A percentile compares a stretch with the other conserved stretches of the same genome.
phyloP scores from a whole-genome alignment of 2,329 filamentous ascomycete species.

The Cladosporium sp. region DNA sequence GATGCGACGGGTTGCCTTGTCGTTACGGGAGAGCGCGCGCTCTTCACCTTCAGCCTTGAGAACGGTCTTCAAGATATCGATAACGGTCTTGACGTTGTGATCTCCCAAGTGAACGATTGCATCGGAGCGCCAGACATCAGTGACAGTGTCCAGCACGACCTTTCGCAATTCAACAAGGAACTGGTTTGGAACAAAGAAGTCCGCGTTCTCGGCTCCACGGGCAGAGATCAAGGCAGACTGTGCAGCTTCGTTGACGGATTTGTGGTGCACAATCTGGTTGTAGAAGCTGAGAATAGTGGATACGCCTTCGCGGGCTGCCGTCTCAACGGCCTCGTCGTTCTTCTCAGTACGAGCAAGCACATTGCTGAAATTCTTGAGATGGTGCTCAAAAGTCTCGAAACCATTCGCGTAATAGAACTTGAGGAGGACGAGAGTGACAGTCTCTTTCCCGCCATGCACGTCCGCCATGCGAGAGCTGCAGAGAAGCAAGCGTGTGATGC shows the following conservation, averaged over 20 bases:
- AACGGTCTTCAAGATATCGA: conserved; percentile 78
- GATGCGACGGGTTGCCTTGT: conserved; percentile 51
- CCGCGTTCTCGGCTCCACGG: conserved; percentile 43
- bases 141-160: conserved; percentile 70
- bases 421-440: conserved; percentile 69
- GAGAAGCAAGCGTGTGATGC: conserved; percentile 23
- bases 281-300: conserved; percentile 86
- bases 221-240: conserved; percentile 55
- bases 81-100: conserved; percentile 70
- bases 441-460: conserved; percentile 25
- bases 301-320: conserved; percentile 40
- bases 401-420: conserved; percentile 82
- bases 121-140: conserved; percentile 77
- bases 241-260: conserved; percentile 73
- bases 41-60: conserved; percentile 73
- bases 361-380: conserved; percentile 25
- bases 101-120: conserved; percentile 78
- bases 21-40: conserved; percentile 58
- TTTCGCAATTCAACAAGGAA: conserved; percentile 83
- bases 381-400: conserved; percentile 64
- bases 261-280: conserved; percentile 68
- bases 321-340: conserved; percentile 15
- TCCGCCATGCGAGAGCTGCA: conserved; percentile 24
- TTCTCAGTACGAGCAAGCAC: conserved; percentile 40
- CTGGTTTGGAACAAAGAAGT: conserved; percentile 65